Percentiles rank a stretch among this genome's conserved stretches.
phyloP scores from a whole-genome alignment of 192 early-diverging fungal species.

The Neocallimastix lanati region DNA sequence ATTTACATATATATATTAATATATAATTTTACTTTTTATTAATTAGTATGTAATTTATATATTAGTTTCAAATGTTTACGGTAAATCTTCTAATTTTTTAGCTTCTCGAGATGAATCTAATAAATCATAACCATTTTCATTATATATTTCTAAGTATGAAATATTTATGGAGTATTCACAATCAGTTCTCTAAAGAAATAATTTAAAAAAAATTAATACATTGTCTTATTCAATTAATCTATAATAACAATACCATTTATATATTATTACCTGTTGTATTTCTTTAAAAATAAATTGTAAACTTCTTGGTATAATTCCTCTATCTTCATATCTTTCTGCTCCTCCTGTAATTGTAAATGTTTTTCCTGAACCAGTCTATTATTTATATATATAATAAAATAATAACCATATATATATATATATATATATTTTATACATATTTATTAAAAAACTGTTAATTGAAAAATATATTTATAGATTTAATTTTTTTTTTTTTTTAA shows the following conservation, averaged over 20 bases:
- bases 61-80: slow-evolving; percentile 22
- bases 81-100: slow-evolving; percentile 40
- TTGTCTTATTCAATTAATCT: too few species aligned
- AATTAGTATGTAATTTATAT: too few species aligned
- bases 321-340: slow-evolving; percentile 32
- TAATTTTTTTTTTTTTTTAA: not conserved
- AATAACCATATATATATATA: too few species aligned
- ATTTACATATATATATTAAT: not conserved
- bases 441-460: too few species aligned
- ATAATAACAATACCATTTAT: too few species aligned
- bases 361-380: slow-evolving; percentile 40
- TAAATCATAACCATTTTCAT: slow-evolving; percentile 38
- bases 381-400: not conserved
- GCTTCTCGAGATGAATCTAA: slow-evolving; percentile 31
- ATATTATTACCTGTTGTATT: slow-evolving; percentile 15
- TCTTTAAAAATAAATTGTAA: slow-evolving; percentile 37
- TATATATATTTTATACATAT: too few species aligned
- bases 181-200: slow-evolving; percentile 1
- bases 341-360: slow-evolving; percentile 52
- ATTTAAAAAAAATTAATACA: too few species aligned
- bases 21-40: not conserved
- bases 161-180: slow-evolving; percentile 21
- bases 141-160: slow-evolving; percentile 47
- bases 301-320: slow-evolving; percentile 38
- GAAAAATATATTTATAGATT: not conserved